Conservation (phyloP, 2,329 filamentous ascomycete species). For the Aureobasidium pullulans region DNA sequence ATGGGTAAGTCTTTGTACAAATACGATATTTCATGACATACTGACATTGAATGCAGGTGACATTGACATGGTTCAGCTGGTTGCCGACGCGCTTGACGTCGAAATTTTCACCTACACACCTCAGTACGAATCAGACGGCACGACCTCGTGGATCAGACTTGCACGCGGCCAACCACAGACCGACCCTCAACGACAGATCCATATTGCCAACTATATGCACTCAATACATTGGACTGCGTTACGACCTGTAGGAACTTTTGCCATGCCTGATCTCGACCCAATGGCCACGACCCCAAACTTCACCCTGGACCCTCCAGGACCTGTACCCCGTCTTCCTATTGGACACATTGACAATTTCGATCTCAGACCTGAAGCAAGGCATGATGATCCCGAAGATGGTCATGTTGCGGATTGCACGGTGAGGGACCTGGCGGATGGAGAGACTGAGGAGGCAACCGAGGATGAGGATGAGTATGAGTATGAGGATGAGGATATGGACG, state of each 20-base stretch:
- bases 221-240: not conserved
- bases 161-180: not conserved
- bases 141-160: not conserved
- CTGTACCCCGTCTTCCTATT: not conserved
- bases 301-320: not conserved
- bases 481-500: not conserved
- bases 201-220: not conserved
- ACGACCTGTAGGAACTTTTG: not conserved
- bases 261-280: not conserved
- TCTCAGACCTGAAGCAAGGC: not conserved
- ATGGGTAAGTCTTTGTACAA: too few relatives aligned
- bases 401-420: not conserved
- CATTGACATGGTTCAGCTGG: not conserved
- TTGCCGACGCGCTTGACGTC: conserved; percentile 7
- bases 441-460: not conserved
- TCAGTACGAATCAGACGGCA: not conserved
- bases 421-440: too few relatives aligned
- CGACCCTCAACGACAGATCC: not conserved
- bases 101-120: conserved; percentile 2
- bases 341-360: not conserved
- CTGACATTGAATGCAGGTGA: not conserved
- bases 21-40: not conserved
- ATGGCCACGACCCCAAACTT: not conserved
- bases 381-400: not conserved
- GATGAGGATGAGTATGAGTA: not conserved